phyloP scores from a whole-genome alignment of 192 early-diverging fungal species.

The Rhizoclosmatium globosum region DNA sequence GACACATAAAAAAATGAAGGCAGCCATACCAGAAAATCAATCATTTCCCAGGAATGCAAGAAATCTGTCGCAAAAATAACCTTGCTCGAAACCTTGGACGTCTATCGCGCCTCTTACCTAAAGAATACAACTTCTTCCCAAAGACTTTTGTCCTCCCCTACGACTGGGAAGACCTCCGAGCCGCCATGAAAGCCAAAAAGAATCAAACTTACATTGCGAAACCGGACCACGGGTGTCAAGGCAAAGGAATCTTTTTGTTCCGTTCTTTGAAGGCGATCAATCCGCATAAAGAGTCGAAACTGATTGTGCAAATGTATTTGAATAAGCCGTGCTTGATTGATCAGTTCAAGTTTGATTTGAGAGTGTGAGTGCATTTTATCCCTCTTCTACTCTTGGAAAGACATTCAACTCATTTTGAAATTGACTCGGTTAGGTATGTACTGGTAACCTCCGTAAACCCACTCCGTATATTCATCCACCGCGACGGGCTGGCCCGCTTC shows the following conservation, averaged over 20 bases:
- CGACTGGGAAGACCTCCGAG: conserved; percentile 56
- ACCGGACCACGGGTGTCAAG: conserved; percentile 67
- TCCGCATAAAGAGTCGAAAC: conserved; percentile 36
- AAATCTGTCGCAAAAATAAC: conserved; percentile 66
- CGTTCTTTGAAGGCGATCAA: conserved; percentile 29
- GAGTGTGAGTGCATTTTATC: conserved; percentile 42
- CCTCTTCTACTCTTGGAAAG: not conserved
- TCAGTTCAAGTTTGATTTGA: conserved; percentile 65
- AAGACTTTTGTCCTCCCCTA: conserved; percentile 62
- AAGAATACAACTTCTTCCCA: conserved; percentile 65
- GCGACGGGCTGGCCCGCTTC: conserved; percentile 67
- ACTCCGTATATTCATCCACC: conserved; percentile 63
- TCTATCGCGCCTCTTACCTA: conserved; percentile 57
- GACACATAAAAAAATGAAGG: conserved; percentile 34
- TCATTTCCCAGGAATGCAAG: conserved; percentile 73
- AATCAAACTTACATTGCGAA: conserved; percentile 60
- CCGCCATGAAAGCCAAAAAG: conserved; percentile 28
- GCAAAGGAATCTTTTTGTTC: conserved; percentile 57
- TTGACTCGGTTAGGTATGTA: conserved; percentile 46
- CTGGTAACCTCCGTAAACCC: conserved; percentile 63
- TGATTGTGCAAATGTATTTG: conserved; percentile 62
- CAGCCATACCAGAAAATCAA: conserved; percentile 63
- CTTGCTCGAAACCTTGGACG: conserved; percentile 63
- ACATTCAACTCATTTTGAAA: not conserved
- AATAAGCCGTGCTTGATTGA: conserved; percentile 61